Percentiles rank a stretch among this genome's conserved stretches.
phyloP scores from a whole-genome alignment of 1,284 basidiomycete genomes.

The Rhodofomes roseus region DNA sequence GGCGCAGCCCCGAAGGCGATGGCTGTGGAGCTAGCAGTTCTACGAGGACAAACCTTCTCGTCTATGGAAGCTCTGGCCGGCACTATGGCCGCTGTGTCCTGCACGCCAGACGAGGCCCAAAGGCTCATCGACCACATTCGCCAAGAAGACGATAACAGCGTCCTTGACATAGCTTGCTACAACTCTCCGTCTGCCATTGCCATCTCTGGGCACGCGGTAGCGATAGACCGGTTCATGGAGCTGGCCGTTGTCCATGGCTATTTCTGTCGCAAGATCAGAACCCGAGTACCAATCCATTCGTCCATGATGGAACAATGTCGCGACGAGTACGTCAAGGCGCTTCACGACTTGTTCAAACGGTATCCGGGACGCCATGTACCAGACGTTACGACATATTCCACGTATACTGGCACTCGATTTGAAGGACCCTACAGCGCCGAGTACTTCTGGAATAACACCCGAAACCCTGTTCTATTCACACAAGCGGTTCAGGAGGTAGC shows the following conservation, averaged over 20 bases:
- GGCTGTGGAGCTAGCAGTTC: slow-evolving; percentile 38
- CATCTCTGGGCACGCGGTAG: slow-evolving; percentile 27
- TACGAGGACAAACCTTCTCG: slow-evolving; percentile 32
- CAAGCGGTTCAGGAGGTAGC: slow-evolving; percentile 21
- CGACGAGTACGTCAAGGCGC: slow-evolving; percentile 17
- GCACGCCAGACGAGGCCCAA: slow-evolving; percentile 23
- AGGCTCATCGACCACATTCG: slow-evolving; percentile 17
- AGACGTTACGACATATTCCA: slow-evolving; percentile 20
- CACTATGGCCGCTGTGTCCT: slow-evolving; percentile 41
- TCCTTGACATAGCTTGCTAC: slow-evolving; percentile 35
- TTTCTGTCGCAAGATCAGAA: slow-evolving; percentile 31
- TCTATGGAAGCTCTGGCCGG: slow-evolving; percentile 29
- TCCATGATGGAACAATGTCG: slow-evolving; percentile 31
- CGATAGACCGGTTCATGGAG: slow-evolving; percentile 3
- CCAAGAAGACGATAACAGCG: slow-evolving; percentile 3
- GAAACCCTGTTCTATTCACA: slow-evolving; percentile 30
- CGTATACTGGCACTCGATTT: slow-evolving; percentile 22
- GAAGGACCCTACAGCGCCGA: slow-evolving; percentile 19
- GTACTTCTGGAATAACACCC: slow-evolving; percentile 35
- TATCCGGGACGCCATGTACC: slow-evolving; percentile 15
- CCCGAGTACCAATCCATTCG: slow-evolving; percentile 32
- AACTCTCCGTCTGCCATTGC: slow-evolving; percentile 33
- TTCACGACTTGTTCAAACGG: slow-evolving; percentile 25
- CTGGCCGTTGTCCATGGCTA: slow-evolving; percentile 7
- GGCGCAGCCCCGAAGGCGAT: slow-evolving; percentile 36